Base-by-base conservation (phyloP, 208 protist genomes). In the Crithidia expoeki region DNA sequence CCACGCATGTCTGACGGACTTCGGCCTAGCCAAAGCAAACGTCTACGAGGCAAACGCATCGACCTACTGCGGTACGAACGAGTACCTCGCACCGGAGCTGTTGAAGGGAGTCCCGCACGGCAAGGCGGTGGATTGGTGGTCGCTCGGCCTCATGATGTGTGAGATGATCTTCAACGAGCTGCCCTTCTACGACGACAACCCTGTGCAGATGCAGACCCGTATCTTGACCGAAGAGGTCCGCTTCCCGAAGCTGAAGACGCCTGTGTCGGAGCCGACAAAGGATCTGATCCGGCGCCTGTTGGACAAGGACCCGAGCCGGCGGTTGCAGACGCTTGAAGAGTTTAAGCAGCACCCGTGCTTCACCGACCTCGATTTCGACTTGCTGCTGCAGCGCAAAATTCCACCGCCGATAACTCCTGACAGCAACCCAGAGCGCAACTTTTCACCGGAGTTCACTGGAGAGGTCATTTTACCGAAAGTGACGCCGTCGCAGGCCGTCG, bases 41-140 rank as follows among this genome's bases (percentile, higher is more conserved):
- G 74, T 89, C 19, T 66, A 72, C 51, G 78, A 74, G 58, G 84
- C 83, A 4, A 89, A 79, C 66, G 83, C 87, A 30, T 78, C 86
- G 61, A 98, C 92, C 28, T 95, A 95, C 74, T 97, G 92, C 50
- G 94, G 94, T 21, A 97, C 92, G 14, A 84, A 94, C 46, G 88
- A 96, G 72, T 97, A 96, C 79, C 79, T 96, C 30, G 91, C 98
- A 16, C 95, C 97, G 6, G 96, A 99, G 85, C 86, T 98, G 66
- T 75, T 99, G 17, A 72, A 90, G 52, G 89, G 90, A 25, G 76
- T 87, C 19, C 85, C 88, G 1, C 90, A 99, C 72, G 96, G 96
- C 51, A 94, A 93, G 59, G 93, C 94, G 19, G 96, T 99, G 23
- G 98, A 99, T 78, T 99, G 97, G 97, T 99, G 98, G 98, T 94